Base-by-base conservation (phyloP, 2,329 filamentous ascomycete species). In the Aspergillus pseudotamarii region DNA sequence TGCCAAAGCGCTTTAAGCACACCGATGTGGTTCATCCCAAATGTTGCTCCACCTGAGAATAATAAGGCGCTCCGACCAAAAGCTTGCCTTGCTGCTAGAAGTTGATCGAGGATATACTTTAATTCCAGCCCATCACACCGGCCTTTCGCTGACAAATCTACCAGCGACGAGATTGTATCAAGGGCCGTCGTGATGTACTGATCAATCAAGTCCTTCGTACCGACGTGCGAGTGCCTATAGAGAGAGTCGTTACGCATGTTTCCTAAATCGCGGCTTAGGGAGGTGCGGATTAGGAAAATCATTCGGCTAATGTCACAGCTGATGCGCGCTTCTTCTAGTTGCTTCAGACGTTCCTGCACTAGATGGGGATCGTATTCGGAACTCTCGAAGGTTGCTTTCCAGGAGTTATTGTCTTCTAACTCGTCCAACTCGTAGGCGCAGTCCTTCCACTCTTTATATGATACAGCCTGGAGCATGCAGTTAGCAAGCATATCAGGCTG, bases 11-110 rank as follows among this genome's bases (percentile, higher is more conserved):
- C 86, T 76, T 96, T 96, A 60, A 96, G 81, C 3, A 97, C 93
- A 1, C 93, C 93, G 60, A 96, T 91, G 75, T 97, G 93, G 64
- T 91, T 91, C 91, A 97, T 96, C 46, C 93, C 93, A 78, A 96
- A 93, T 0, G 93, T 95, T 1, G 91, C 93, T 2, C 93, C 93
- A 9, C 93, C 93, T 5, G 93, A 96, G 11, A 97, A 82, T 11
- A 96, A 82, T 57, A 97, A 80, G 0, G 92, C 93, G 66, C 90
- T 95, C 65, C 93, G 86, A n/a, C 93, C 93, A 72, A 93, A 96
- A 41, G 91, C 91, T 72, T 94, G 91, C 45, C 92, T 86, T 1
- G 91, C 86, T 60, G 87, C 86, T 53, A 94, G 78, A 66, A 95
- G 83, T 61, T 88, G 87, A 60, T 94, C 90, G 6, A 93, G 81